These are phyloP conservation scores for Zygoascus bituminiphila DNA, from an alignment of 805 yeast genomes.

Conservation along the genomic window DNA sequence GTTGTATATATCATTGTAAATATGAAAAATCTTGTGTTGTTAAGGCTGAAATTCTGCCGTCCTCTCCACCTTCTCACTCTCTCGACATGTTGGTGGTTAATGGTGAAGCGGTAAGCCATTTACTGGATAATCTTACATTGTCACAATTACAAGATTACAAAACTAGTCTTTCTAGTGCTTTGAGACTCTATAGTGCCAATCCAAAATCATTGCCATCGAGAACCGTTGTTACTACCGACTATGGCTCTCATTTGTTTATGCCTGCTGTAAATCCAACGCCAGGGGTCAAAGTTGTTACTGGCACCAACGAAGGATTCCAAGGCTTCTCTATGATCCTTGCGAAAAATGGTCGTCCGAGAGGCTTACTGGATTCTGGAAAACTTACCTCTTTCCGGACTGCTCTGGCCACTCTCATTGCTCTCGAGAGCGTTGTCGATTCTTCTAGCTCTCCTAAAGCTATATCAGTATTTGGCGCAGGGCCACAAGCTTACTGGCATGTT, in stretches of 20 bases:
- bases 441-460: background rate
- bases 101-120: background rate
- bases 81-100: background rate
- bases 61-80: too few relatives aligned
- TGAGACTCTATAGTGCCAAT: background rate
- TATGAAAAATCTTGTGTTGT: background rate
- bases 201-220: slow-evolving; percentile 1
- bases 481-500: slow-evolving; percentile 9
- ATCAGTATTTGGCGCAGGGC: slow-evolving; percentile 6
- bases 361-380: slow-evolving; percentile 4
- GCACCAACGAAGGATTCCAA: background rate
- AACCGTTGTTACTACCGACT: background rate
- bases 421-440: background rate
- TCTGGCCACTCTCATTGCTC: slow-evolving; percentile 5
- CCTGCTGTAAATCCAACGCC: background rate
- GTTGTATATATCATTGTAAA: background rate
- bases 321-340: background rate
- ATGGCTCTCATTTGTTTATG: slow-evolving; percentile 6
- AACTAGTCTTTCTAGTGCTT: background rate
- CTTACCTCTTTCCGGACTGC: slow-evolving; percentile 10
- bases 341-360: background rate
- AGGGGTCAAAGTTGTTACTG: slow-evolving; percentile 3
- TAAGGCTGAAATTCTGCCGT: background rate
- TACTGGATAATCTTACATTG: background rate
- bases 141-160: background rate